Evolutionary conservation across 306 rosid genomes (phyloP).

Genomic region (Fagus sylvatica): DNA sequence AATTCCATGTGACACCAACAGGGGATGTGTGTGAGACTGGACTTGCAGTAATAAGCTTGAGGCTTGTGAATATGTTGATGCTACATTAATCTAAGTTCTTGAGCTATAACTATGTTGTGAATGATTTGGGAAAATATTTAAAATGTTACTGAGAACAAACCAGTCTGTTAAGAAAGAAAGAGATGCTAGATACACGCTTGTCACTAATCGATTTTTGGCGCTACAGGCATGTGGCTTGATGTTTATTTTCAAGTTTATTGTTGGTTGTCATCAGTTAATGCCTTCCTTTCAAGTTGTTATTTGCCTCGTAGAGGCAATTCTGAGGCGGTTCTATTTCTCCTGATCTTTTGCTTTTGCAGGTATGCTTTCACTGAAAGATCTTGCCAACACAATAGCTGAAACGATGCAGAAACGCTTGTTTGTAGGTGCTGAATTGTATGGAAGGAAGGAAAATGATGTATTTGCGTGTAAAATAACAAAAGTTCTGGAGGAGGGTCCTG

Average conservation of each 20-base stretch:
- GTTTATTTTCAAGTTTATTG: not conserved
- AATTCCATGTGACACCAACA: not conserved
- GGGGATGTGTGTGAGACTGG: not conserved
- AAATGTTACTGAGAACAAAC: constrained; percentile 16
- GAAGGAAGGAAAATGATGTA: constrained; percentile 54
- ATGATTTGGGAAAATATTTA: not conserved
- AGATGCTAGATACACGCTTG: not conserved
- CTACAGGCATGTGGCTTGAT: not conserved
- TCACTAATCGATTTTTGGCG: not conserved
- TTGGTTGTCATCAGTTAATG: constrained; percentile 1
- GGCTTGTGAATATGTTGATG: constrained; percentile 2
- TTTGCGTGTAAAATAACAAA: constrained; percentile 70
- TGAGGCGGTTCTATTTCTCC: not conserved
- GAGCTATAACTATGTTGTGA: not conserved
- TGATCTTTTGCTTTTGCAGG: constrained; percentile 50
- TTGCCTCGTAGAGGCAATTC: not conserved
- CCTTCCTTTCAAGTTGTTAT: constrained; percentile 11
- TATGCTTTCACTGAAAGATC: constrained; percentile 83
- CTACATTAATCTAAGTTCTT: not conserved
- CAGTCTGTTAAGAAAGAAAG: not conserved
- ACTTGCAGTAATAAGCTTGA: constrained; percentile 13
- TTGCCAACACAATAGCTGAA: constrained; percentile 68
- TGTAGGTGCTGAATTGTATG: constrained; percentile 79
- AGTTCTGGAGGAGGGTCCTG: constrained; percentile 46
- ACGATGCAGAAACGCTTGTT: constrained; percentile 55